Conservation (phyloP, 2,329 filamentous ascomycete species). For the Bimuria novae-zelandiae region DNA sequence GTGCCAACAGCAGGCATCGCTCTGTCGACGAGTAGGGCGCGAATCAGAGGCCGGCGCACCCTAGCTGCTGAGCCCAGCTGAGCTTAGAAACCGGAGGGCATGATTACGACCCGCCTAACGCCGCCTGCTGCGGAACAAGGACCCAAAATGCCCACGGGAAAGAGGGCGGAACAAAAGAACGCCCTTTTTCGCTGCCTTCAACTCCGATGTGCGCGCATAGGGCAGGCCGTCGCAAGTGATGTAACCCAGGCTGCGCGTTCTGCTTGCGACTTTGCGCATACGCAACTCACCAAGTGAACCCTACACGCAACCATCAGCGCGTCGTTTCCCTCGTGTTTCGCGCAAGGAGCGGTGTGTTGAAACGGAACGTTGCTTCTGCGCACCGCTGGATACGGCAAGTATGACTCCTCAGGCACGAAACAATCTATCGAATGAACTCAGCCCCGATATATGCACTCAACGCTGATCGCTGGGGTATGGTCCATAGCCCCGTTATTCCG, state of each 20-base stretch:
- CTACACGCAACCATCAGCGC: background rate
- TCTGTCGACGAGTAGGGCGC: constrained; percentile 29
- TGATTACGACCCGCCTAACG: constrained; percentile 33
- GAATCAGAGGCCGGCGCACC: constrained; percentile 21
- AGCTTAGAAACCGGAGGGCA: constrained; percentile 27
- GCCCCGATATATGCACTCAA: constrained; percentile 19
- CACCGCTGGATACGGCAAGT: constrained; percentile 12
- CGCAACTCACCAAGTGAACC: background rate
- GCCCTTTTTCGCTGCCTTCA: constrained; percentile 25
- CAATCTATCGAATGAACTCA: constrained; percentile 19
- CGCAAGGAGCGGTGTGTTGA: constrained; percentile 23
- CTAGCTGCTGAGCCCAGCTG: constrained; percentile 26
- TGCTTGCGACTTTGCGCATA: background rate
- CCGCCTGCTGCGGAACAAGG: constrained; percentile 23
- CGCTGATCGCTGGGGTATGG: constrained; percentile 14
- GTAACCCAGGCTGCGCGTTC: background rate
- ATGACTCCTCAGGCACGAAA: constrained; percentile 18
- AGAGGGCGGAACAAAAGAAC: constrained; percentile 33
- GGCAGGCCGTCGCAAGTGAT: background rate
- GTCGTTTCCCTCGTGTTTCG: constrained; percentile 4
- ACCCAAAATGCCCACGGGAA: constrained; percentile 25
- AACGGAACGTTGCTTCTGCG: constrained; percentile 14
- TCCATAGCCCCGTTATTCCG: background rate
- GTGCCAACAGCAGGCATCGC: constrained; percentile 15
- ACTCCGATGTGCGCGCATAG: background rate